A percentile compares a stretch with the other conserved stretches of the same genome.
These are phyloP conservation scores for Ustilago hordei DNA, from an alignment of 1,284 basidiomycete species.

Conservation along the genomic window DNA sequence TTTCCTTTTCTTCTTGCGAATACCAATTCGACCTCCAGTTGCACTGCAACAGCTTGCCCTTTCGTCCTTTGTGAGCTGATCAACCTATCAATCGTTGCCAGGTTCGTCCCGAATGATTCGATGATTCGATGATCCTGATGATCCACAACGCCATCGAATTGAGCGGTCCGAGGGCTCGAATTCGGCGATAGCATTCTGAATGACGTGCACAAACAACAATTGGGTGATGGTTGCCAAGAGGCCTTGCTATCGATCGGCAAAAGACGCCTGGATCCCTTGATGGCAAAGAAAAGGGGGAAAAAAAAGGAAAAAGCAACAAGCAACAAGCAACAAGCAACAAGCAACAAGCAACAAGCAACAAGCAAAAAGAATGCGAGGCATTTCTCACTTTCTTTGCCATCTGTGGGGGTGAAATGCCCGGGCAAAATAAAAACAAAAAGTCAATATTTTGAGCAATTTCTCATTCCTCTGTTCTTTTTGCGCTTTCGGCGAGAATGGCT, in stretches of 20 bases:
- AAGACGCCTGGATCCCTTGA: not conserved
- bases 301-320: not conserved
- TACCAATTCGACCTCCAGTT: not conserved
- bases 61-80: not conserved
- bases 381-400: not conserved
- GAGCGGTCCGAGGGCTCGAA: not conserved
- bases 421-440: not conserved
- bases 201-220: not conserved
- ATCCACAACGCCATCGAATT: not conserved
- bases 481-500: not conserved
- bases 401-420: constrained; percentile 10
- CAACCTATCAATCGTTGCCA: not conserved
- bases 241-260: constrained; percentile 12
- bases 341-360: not conserved
- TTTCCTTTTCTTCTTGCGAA: not conserved
- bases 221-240: constrained; percentile 2
- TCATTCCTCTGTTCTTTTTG: not conserved
- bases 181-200: not conserved
- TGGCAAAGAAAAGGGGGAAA: not conserved
- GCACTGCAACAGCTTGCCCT: not conserved
- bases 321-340: not conserved
- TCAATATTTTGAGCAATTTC: not conserved
- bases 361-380: not conserved
- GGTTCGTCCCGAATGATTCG: not conserved
- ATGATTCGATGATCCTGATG: not conserved